Evolutionary conservation across 352 stramenopile genomes (phyloP).

Genomic region (Sclerospora graminicola): DNA sequence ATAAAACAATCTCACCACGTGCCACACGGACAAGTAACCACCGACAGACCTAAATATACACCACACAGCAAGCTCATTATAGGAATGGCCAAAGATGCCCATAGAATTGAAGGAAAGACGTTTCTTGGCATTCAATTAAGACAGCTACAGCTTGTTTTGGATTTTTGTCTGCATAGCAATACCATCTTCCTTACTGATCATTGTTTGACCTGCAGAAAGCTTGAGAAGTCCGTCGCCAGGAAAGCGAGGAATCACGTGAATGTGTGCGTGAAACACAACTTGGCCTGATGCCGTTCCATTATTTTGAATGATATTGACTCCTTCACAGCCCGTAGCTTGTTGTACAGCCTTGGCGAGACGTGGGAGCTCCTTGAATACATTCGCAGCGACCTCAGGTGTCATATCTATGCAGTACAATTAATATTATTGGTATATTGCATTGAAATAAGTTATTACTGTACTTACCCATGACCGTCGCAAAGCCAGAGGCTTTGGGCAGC

Average conservation of each 20-base stretch:
- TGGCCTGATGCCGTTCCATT: slow-evolving; percentile 57
- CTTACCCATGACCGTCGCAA: slow-evolving; percentile 51
- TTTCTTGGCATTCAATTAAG: not conserved
- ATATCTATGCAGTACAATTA: slow-evolving; percentile 33
- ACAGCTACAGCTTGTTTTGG: slow-evolving; percentile 49
- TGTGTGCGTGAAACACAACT: slow-evolving; percentile 68
- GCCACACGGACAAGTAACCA: no score
- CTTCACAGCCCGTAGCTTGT: slow-evolving; percentile 50
- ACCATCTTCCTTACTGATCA: slow-evolving; percentile 60
- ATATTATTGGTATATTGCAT: no score
- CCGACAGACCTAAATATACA: no score
- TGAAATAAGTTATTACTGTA: not conserved
- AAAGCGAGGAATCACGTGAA: slow-evolving; percentile 76
- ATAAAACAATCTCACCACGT: no score
- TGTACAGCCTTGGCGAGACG: slow-evolving; percentile 67
- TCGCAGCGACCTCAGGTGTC: slow-evolving; percentile 54
- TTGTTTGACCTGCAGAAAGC: slow-evolving; percentile 35
- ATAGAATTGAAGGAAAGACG: no score
- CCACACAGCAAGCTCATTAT: no score
- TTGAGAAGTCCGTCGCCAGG: slow-evolving; percentile 44
- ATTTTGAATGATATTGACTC: slow-evolving; percentile 81
- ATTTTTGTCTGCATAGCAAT: slow-evolving; percentile 60
- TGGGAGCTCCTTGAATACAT: slow-evolving; percentile 64
- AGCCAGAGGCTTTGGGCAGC: slow-evolving; percentile 54
- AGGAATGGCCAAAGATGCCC: no score